Conservation (phyloP, 768 basidiomycete species). For the Boletus rufocinnamomeus region DNA sequence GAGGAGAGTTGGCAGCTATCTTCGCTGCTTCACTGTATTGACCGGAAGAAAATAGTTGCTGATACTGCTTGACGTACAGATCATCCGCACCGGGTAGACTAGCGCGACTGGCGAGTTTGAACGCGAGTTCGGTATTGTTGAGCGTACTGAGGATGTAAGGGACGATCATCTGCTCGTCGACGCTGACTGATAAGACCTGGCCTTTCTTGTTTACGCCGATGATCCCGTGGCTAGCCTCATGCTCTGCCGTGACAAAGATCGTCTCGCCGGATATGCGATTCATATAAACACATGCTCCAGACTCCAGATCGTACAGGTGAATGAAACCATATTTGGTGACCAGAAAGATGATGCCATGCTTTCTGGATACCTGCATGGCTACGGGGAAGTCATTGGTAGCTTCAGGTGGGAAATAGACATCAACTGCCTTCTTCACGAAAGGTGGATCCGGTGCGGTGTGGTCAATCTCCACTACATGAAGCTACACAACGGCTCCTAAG, state of each 20-base stretch:
- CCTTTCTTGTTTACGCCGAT: slow-evolving; percentile 99
- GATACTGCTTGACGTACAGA: slow-evolving; percentile 92
- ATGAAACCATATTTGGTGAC: slow-evolving; percentile 99
- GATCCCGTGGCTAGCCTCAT: slow-evolving; percentile 92
- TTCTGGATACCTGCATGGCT: slow-evolving; percentile 97
- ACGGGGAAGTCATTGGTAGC: slow-evolving; percentile 99
- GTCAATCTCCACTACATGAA: slow-evolving; percentile 98
- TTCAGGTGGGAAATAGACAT: slow-evolving; percentile 99
- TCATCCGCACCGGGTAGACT: slow-evolving; percentile 98
- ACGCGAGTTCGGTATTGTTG: slow-evolving; percentile 97
- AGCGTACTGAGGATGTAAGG: slow-evolving; percentile 92
- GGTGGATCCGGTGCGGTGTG: slow-evolving; percentile 90
- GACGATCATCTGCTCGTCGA: slow-evolving; percentile 94
- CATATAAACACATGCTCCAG: slow-evolving; percentile 98
- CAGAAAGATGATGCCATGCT: slow-evolving; percentile 95
- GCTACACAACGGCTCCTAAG: slow-evolving; percentile 47
- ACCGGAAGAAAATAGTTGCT: slow-evolving; percentile 83
- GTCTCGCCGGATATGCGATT: slow-evolving; percentile 99
- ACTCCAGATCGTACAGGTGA: slow-evolving; percentile 97
- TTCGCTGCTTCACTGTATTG: slow-evolving; percentile 95
- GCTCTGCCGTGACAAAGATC: slow-evolving; percentile 97
- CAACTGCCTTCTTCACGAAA: slow-evolving; percentile 96
- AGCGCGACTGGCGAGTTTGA: slow-evolving; percentile 95
- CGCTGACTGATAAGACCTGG: slow-evolving; percentile 93
- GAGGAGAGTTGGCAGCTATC: slow-evolving; percentile 95